These are phyloP conservation scores for Oryza officinalis DNA, from an alignment of 176 grass and related monocot species.

Conservation along the genomic window DNA sequence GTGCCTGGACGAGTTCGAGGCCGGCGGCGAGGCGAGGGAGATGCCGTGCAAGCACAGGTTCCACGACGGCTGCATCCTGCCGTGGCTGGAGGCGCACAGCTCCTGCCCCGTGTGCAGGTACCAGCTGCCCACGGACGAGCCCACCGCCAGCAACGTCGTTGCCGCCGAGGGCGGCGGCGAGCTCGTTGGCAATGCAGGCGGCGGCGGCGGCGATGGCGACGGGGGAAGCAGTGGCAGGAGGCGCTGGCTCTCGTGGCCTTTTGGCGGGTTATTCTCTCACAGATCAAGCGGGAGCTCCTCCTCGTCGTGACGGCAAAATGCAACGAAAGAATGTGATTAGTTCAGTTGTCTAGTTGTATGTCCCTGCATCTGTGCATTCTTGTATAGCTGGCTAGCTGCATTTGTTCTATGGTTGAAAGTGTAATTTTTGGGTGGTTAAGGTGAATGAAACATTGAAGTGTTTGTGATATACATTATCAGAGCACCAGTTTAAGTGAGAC, in stretches of 20 bases:
- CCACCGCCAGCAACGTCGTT: conserved; percentile 9
- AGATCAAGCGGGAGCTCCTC: conserved; percentile 46
- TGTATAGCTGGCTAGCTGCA: conserved; percentile 24
- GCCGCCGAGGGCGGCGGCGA: not conserved
- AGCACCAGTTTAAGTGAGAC: not conserved
- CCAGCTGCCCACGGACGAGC: conserved; percentile 66
- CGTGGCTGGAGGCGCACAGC: conserved; percentile 88
- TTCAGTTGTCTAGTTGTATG: not conserved
- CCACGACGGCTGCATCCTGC: conserved; percentile 70
- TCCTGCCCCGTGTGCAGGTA: conserved; percentile 88
- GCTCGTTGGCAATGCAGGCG: conserved; percentile 6
- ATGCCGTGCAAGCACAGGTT: conserved; percentile 88
- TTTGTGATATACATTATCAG: not conserved
- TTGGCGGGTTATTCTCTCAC: conserved; percentile 55
- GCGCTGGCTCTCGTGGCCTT: conserved; percentile 61
- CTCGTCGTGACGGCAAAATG: conserved; percentile 27
- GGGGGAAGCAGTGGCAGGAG: conserved; percentile 41
- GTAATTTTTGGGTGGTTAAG: not conserved
- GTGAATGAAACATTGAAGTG: not conserved
- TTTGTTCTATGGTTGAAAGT: not conserved
- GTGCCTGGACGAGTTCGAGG: conserved; percentile 77
- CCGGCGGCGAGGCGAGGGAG: conserved; percentile 62
- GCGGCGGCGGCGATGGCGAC: not conserved
- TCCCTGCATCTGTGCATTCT: not conserved
- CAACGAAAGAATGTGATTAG: not conserved